phyloP scores from a whole-genome alignment of 2,329 filamentous ascomycete genomes.

The Teratosphaeria destructans region DNA sequence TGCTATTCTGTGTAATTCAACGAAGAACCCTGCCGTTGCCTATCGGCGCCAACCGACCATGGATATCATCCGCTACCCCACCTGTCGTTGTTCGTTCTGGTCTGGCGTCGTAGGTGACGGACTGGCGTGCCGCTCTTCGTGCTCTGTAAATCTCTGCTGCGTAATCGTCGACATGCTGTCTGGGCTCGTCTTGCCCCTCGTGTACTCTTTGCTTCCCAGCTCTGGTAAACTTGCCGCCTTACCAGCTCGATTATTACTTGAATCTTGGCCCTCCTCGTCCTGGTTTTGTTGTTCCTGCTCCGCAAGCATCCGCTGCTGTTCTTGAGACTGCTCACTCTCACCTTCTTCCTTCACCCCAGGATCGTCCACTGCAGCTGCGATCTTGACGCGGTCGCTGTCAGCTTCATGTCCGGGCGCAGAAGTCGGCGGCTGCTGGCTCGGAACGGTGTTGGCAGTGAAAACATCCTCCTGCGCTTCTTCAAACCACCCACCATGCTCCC shows the following conservation, averaged over 20 bases:
- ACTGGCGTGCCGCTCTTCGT: background rate
- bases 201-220: slow-evolving; percentile 3
- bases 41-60: background rate
- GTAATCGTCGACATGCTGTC: background rate
- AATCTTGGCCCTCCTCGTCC: background rate
- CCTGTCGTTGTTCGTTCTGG: background rate
- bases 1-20: background rate
- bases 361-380: slow-evolving; percentile 23
- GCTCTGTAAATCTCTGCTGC: background rate
- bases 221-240: slow-evolving; percentile 3
- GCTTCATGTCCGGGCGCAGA: slow-evolving; percentile 5
- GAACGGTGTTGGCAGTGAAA: slow-evolving; percentile 29
- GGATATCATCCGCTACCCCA: background rate
- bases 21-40: background rate
- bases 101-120: background rate
- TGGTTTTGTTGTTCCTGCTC: slow-evolving; percentile 12
- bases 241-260: background rate
- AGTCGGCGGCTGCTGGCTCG: slow-evolving; percentile 13
- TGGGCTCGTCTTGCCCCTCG: background rate
- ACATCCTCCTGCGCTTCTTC: slow-evolving; percentile 29
- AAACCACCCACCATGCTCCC: slow-evolving; percentile 87
- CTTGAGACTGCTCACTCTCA: slow-evolving; percentile 21
- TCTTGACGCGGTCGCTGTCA: slow-evolving; percentile 18
- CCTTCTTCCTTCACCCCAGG: slow-evolving; percentile 25
- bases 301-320: slow-evolving; percentile 22